Evolutionary conservation across 805 yeast genomes (phyloP), one percentile per base, ranked within the genome.

Genomic region (Pichia gijzeniarum): DNA sequence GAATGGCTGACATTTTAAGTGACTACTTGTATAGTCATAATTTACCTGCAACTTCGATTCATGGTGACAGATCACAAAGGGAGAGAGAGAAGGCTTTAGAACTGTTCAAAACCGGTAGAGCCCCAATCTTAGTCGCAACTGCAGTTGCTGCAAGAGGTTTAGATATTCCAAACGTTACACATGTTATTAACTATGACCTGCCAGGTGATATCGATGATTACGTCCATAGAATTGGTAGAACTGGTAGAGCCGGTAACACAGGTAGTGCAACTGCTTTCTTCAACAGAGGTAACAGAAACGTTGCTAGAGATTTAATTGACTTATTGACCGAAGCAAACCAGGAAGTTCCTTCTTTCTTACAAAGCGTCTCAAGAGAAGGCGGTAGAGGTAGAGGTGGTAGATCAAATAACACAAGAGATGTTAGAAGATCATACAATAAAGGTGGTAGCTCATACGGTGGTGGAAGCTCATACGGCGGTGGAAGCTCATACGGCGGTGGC

Each of bases 141-240:
- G 99, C 99, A 45, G 99, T 93, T 58, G 99, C 99, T 56, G 98
- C 98, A 49, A 88, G 99, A 83, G 99, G 99, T 77, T 80, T 93
- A 70, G 99, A 93, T 79, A 93, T 93, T 76, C 98, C 99, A 67
- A 93, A 93, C 67, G 99, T 93, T 59, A 84, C 95, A 40, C 98
- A 91, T 66, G 99, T 93, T 63, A 84, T 93, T 71, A 93, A 93
- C 79, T 93, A 85, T 68, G 99, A 93, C 67, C 76, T 93, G 67
- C 99, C 99, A 67, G 74, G 84, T 64, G 98, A 93, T 69, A 85
- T 93, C 62, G 99, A 93, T 69, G 99, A 93, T 71, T 93, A 93
- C 65, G 99, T 93, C 49, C 99, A 93, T 76, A 86, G 99, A 76
- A 93, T 93, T 65, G 99, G 99, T 80, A 91, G 99, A 82, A 93